Conservation (phyloP, 2,329 filamentous ascomycete genomes). For the Alternaria rosae region DNA sequence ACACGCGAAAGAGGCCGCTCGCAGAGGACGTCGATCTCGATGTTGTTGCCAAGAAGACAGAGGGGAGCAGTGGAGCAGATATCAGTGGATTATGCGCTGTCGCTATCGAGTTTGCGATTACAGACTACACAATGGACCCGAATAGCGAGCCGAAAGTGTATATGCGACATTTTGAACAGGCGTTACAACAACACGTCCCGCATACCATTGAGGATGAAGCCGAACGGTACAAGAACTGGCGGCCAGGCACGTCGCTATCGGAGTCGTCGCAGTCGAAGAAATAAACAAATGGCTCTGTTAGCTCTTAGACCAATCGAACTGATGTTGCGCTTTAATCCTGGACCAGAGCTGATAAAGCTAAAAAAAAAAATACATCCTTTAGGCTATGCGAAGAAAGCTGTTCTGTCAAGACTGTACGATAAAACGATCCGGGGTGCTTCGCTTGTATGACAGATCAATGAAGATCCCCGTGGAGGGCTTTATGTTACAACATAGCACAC, state of each 20-base stretch:
- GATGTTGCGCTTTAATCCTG: neutral
- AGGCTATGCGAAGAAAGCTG: neutral
- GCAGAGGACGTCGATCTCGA: slow-evolving; percentile 70
- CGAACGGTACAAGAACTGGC: slow-evolving; percentile 55
- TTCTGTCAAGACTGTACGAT: neutral
- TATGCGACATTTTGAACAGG: slow-evolving; percentile 60
- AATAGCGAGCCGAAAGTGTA: slow-evolving; percentile 39
- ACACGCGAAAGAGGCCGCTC: slow-evolving; percentile 68
- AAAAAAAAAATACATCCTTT: neutral
- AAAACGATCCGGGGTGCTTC: neutral
- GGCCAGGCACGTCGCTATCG: slow-evolving; percentile 43
- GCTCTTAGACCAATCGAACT: neutral
- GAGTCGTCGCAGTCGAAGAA: slow-evolving; percentile 34
- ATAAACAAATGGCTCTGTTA: neutral
- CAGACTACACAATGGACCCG: slow-evolving; percentile 36
- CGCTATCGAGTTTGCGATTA: slow-evolving; percentile 49
- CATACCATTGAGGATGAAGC: slow-evolving; percentile 53
- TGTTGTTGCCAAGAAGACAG: slow-evolving; percentile 68
- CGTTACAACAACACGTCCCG: slow-evolving; percentile 49
- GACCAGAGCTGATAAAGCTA: neutral
- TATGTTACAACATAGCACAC: neutral
- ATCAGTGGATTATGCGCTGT: slow-evolving; percentile 66
- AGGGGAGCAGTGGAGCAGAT: slow-evolving; percentile 88
- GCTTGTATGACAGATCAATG: neutral
- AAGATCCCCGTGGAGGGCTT: neutral